These are phyloP conservation scores for Claviceps capensis DNA, from an alignment of 2,329 filamentous ascomycete species.

Conservation along the genomic window DNA sequence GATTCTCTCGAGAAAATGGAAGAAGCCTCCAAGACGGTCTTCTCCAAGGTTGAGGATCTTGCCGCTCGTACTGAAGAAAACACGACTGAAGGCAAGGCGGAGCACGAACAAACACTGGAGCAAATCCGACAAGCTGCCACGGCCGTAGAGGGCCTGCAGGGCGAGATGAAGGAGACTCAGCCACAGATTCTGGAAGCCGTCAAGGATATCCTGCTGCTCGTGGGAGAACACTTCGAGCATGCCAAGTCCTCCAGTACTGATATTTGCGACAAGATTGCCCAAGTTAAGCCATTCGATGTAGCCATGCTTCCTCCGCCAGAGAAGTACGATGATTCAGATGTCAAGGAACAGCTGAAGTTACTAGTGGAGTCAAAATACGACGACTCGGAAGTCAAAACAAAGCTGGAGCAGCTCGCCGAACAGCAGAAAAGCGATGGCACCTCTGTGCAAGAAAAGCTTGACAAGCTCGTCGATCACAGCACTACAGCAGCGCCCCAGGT, in stretches of 20 bases:
- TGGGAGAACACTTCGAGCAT: conserved; percentile 80
- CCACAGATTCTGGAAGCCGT: conserved; percentile 80
- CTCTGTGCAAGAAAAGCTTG: conserved; percentile 24
- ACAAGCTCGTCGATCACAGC: conserved; percentile 45
- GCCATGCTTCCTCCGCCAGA: conserved; percentile 43
- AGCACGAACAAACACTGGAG: conserved; percentile 72
- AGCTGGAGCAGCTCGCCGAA: conserved; percentile 31
- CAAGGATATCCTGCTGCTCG: conserved; percentile 69
- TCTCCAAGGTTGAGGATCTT: conserved; percentile 68
- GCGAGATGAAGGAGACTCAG: conserved; percentile 67
- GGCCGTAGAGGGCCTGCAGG: conserved; percentile 63
- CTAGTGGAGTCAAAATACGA: conserved; percentile 43
- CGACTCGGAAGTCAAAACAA: conserved; percentile 28
- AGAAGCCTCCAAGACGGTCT: conserved; percentile 76
- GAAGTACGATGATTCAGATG: conserved; percentile 28
- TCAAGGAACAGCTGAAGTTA: conserved; percentile 16
- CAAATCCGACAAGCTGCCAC: conserved; percentile 63
- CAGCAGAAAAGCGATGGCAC: conserved; percentile 16
- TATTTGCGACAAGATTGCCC: conserved; percentile 45
- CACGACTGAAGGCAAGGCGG: conserved; percentile 57
- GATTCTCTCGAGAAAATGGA: conserved; percentile 79
- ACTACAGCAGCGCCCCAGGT: conserved; percentile 50
- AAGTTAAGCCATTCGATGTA: conserved; percentile 47
- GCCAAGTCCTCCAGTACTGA: conserved; percentile 51
- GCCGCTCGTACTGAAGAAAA: conserved; percentile 62